phyloP scores from a whole-genome alignment of 2,329 filamentous ascomycete species.

The Xylaria sp. region DNA sequence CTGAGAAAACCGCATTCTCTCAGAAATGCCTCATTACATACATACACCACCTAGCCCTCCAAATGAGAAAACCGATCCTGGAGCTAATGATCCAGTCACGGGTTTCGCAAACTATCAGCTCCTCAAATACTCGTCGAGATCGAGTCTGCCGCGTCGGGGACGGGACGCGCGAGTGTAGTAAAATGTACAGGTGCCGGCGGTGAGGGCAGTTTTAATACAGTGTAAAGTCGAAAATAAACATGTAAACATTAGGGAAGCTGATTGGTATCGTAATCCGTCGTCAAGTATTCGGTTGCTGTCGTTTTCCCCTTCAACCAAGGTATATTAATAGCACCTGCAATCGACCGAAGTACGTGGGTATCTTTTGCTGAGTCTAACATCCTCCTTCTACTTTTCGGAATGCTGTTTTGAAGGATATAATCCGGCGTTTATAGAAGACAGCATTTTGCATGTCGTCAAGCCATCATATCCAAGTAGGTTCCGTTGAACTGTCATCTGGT shows the following conservation, averaged over 20 bases:
- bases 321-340: constrained; percentile 33
- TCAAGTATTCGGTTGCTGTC: constrained; percentile 29
- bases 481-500: constrained; percentile 13
- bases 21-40: constrained; percentile 29
- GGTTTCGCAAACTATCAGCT: constrained; percentile 32
- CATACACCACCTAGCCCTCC: constrained; percentile 22
- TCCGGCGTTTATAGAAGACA: constrained; percentile 22
- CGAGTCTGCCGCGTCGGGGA: constrained; percentile 41
- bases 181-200: constrained; percentile 47
- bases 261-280: constrained; percentile 34
- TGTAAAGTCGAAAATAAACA: constrained; percentile 44
- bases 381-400: constrained; percentile 22
- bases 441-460: constrained; percentile 15
- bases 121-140: constrained; percentile 30
- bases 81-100: constrained; percentile 21
- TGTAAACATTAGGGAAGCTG: constrained; percentile 50
- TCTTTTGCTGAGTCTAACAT: constrained; percentile 39
- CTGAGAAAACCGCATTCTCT: constrained; percentile 14
- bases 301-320: constrained; percentile 33
- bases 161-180: constrained; percentile 43
- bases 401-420: constrained; percentile 21
- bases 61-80: constrained; percentile 31
- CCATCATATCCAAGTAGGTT: constrained; percentile 37
- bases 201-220: constrained; percentile 44
- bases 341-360: constrained; percentile 41